Percentiles rank a stretch among this genome's conserved stretches.
phyloP scores from a whole-genome alignment of 768 basidiomycete species.

The Daedaleopsis sinensis region DNA sequence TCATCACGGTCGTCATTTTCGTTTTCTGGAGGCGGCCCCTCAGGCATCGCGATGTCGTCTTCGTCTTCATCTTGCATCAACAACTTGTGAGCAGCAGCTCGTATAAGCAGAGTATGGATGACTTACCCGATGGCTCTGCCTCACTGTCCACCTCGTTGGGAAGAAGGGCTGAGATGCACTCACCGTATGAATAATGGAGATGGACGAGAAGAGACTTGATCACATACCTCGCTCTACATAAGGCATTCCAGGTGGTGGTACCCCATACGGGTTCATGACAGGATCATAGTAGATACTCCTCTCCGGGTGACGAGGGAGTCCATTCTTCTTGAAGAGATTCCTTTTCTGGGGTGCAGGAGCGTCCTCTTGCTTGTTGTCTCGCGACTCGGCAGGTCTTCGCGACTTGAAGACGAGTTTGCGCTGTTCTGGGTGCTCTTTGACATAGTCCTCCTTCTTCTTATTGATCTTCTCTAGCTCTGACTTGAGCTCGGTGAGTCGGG shows the following conservation, averaged over 20 bases:
- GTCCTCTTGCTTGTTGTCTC: constrained; percentile 45
- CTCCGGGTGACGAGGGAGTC: constrained; percentile 88
- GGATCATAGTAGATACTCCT: constrained; percentile 92
- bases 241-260: constrained; percentile 97
- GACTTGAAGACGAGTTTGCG: constrained; percentile 78
- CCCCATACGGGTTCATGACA: constrained; percentile 91
- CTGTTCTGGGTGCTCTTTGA: constrained; percentile 92
- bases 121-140: constrained; percentile 50
- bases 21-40: constrained; percentile 61
- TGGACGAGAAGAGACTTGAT: background rate
- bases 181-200: background rate
- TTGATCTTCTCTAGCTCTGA: constrained; percentile 78
- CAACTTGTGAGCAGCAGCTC: background rate
- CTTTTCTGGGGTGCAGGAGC: constrained; percentile 50
- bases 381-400: constrained; percentile 45
- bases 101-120: background rate
- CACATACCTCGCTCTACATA: constrained; percentile 83
- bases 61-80: constrained; percentile 30
- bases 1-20: constrained; percentile 66
- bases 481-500: constrained; percentile 72
- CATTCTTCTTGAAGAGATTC: constrained; percentile 80
- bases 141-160: constrained; percentile 69
- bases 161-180: constrained; percentile 49
- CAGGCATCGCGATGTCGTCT: constrained; percentile 69
- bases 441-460: constrained; percentile 89